A percentile compares a stretch with the other conserved stretches of the same genome.
These are phyloP conservation scores for Dittrichia graveolens DNA, from an alignment of 129 eudicot genomes.

Conservation along the genomic window DNA sequence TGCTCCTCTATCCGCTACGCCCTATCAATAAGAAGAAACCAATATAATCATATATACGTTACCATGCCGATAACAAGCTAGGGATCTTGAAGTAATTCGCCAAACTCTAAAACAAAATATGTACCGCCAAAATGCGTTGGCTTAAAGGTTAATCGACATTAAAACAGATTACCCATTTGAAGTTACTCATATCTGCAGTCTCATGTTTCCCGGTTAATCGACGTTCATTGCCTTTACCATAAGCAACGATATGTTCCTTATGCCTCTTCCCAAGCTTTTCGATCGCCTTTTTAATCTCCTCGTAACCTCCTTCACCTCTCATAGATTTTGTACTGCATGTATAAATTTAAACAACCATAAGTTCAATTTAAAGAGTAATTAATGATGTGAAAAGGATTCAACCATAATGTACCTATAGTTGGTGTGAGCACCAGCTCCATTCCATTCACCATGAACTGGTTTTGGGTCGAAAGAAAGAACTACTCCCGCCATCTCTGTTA, in stretches of 20 bases:
- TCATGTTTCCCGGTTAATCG: slow-evolving; percentile 83
- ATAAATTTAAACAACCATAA: background rate
- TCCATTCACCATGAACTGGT: slow-evolving; percentile 89
- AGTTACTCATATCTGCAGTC: slow-evolving; percentile 69
- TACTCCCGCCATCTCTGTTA: slow-evolving; percentile 77
- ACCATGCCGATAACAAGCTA: too few species aligned
- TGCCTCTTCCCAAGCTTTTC: slow-evolving; percentile 70
- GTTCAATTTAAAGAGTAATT: background rate
- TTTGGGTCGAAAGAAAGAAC: slow-evolving; percentile 80
- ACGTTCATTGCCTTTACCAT: slow-evolving; percentile 89
- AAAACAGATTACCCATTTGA: slow-evolving; percentile 62
- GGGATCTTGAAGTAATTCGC: too few species aligned
- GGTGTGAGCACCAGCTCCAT: slow-evolving; percentile 91
- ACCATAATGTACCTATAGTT: slow-evolving; percentile 91
- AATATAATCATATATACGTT: background rate
- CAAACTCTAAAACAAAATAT: too few species aligned
- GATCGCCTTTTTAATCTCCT: slow-evolving; percentile 71
- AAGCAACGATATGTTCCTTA: slow-evolving; percentile 78
- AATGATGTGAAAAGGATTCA: too few species aligned
- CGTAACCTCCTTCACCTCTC: slow-evolving; percentile 77
- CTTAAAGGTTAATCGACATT: background rate
- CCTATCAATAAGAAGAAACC: slow-evolving; percentile 40
- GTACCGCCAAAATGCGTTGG: too few species aligned
- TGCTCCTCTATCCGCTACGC: slow-evolving; percentile 86
- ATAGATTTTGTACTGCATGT: slow-evolving; percentile 61